Conservation (phyloP, 495 filamentous ascomycete species). For the Penicillium lividum region DNA sequence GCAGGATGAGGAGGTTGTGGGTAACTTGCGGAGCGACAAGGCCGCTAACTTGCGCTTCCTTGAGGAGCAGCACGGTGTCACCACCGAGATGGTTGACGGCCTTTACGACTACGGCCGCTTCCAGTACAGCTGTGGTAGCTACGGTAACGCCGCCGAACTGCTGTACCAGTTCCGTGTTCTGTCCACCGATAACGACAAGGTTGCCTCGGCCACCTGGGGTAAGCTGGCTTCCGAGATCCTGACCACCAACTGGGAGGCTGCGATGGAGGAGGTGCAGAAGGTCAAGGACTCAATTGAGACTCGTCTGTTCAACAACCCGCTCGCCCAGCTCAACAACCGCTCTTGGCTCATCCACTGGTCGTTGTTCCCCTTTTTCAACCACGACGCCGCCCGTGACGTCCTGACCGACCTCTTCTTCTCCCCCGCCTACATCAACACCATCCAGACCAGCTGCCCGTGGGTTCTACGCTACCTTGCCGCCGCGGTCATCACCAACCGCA, state of each 20-base stretch:
- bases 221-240: slow-evolving; percentile 93
- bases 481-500: slow-evolving; percentile 94
- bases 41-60: slow-evolving; percentile 94
- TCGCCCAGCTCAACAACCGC: slow-evolving; percentile 90
- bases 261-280: slow-evolving; percentile 94
- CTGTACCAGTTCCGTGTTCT: slow-evolving; percentile 96
- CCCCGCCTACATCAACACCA: slow-evolving; percentile 95
- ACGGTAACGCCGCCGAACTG: slow-evolving; percentile 80
- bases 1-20: slow-evolving; percentile 81
- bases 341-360: slow-evolving; percentile 98
- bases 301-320: slow-evolving; percentile 90
- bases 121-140: slow-evolving; percentile 95
- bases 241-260: slow-evolving; percentile 87
- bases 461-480: slow-evolving; percentile 92
- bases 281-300: slow-evolving; percentile 91
- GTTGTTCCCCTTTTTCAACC: slow-evolving; percentile 98
- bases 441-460: slow-evolving; percentile 97
- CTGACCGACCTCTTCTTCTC: slow-evolving; percentile 97
- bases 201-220: slow-evolving; percentile 92
- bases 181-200: slow-evolving; percentile 96
- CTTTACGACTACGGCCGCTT: slow-evolving; percentile 94
- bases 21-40: slow-evolving; percentile 90
- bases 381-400: slow-evolving; percentile 84
- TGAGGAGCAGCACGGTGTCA: slow-evolving; percentile 92
- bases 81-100: slow-evolving; percentile 88